Evolutionary conservation across 2,329 filamentous ascomycete species (phyloP), one percentile per base, ranked within the genome.

Genomic region (Nemania sp.): DNA sequence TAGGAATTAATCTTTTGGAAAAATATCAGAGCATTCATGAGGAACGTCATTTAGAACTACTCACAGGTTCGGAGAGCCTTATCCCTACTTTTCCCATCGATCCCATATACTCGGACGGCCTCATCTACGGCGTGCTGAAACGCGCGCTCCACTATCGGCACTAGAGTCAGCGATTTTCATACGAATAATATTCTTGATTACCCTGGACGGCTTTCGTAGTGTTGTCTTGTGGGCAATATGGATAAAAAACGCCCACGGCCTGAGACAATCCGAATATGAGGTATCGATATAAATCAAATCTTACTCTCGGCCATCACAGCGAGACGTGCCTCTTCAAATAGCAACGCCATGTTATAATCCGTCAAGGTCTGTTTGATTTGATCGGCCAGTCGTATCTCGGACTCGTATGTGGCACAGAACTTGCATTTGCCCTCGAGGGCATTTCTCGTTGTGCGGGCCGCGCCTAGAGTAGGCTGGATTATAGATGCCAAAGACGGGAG

Each of bases 311-410:
- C 69, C 35, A 57, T 51, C n/a, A 71, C 54, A 47, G 63, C 52
- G 35, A 62, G 10, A 35, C 69, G 69, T 54, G 65, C 63, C 18
- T 70, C 67, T 32, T 71, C 71, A 10, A 66, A 64, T 22, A 73
- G 22, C 27, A 73, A 52, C 22, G 71, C 71, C 71, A 73, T 73
- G 47, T 73, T 73, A 27, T 73, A 73, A 54, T 71, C 68, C 41
- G 51, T 68, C 61, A 73, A 45, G 1, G 69, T 70, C 52, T 71
- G 71, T 55, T 73, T 71, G 22, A 71, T 70, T 18, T 68, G 69
- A 47, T 73, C 71, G 52, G 71, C 71, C 10, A 71, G 67, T 18
- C 69, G 60, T 18, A 73, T 73, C 43, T 73, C 71, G 2, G 69
- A 65, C 49, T 70, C 65, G 27, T 70, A 73, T 7, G n/a, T 55